These are phyloP conservation scores for Penicillium sp. DNA, from an alignment of 2,329 filamentous ascomycete genomes.

Conservation along the genomic window DNA sequence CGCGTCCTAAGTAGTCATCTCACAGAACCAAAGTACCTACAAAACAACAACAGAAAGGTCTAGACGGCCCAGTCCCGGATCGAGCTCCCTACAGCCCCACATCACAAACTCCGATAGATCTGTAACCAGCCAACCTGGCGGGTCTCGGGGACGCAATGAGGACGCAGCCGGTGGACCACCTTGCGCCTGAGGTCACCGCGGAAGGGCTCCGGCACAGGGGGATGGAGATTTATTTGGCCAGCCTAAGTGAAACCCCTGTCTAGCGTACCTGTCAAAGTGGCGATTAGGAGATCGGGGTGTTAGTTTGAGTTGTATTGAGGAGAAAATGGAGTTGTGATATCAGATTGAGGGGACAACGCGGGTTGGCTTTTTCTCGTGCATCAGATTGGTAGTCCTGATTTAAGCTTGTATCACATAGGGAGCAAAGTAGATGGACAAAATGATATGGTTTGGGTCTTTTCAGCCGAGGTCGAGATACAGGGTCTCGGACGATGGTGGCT, in stretches of 20 bases:
- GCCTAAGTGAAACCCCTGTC: background rate
- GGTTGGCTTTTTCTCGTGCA: background rate
- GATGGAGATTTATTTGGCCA: background rate
- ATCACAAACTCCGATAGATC: slow-evolving; percentile 13
- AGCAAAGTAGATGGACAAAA: background rate
- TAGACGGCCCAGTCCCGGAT: background rate
- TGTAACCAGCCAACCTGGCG: slow-evolving; percentile 10
- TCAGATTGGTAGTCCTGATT: background rate
- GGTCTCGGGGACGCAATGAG: slow-evolving; percentile 10
- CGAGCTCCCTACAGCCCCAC: background rate
- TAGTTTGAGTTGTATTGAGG: background rate
- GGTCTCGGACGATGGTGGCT: background rate
- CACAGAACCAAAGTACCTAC: background rate
- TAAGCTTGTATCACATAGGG: background rate
- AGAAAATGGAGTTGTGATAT: background rate
- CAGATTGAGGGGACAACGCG: background rate
- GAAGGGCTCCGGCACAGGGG: background rate
- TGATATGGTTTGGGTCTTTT: background rate
- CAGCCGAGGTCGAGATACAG: background rate
- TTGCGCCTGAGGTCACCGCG: slow-evolving; percentile 1
- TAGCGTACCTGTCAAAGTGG: slow-evolving; percentile 2
- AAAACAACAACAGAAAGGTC: background rate
- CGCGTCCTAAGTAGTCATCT: background rate
- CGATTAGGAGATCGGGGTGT: background rate
- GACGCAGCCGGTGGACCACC: slow-evolving; percentile 6